Percentiles rank a stretch among this genome's conserved stretches.
Evolutionary conservation across 2,329 filamentous ascomycete genomes (phyloP).

Genomic region (Dothideomycetes sp.): DNA sequence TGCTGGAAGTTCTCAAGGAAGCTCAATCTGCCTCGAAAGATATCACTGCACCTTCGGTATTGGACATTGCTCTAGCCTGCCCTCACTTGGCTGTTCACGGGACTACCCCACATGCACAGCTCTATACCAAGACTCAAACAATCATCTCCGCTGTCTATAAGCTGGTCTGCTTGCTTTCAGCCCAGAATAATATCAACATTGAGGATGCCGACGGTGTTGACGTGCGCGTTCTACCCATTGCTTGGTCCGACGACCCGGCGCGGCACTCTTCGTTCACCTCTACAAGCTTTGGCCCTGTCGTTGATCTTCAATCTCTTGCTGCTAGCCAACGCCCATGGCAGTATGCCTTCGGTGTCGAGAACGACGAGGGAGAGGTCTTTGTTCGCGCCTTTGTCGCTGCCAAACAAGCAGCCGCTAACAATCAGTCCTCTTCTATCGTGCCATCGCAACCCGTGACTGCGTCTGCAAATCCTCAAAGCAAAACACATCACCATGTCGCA

Average conservation of each 20-base stretch:
- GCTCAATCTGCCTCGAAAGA: conserved; percentile 27
- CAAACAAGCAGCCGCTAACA: conserved; percentile 12
- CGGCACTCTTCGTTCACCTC: conserved; percentile 23
- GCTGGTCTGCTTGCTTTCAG: conserved; percentile 63
- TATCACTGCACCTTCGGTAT: conserved; percentile 29
- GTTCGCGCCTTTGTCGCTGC: conserved; percentile 37
- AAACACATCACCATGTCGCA: conserved; percentile 54
- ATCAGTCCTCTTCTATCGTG: conserved; percentile 1
- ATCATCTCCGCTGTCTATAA: conserved; percentile 70
- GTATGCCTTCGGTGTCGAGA: conserved; percentile 56
- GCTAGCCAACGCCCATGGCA: conserved; percentile 50
- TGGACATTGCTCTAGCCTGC: conserved; percentile 55
- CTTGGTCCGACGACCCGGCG: conserved; percentile 39
- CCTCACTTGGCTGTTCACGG: conserved; percentile 50
- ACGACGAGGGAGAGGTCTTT: conserved; percentile 54
- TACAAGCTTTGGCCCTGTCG: conserved; percentile 37
- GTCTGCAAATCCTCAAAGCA: conserved; percentile 16
- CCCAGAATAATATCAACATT: conserved; percentile 53
- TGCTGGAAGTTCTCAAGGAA: conserved; percentile 34
- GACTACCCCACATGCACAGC: conserved; percentile 42
- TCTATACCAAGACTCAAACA: conserved; percentile 62
- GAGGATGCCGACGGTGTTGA: conserved; percentile 65
- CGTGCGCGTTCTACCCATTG: conserved; percentile 62
- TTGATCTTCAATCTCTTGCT: conserved; percentile 41
- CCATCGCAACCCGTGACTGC: conserved; percentile 6